Base-by-base conservation (phyloP, 495 filamentous ascomycete species). In the Penicillium pancosmium region DNA sequence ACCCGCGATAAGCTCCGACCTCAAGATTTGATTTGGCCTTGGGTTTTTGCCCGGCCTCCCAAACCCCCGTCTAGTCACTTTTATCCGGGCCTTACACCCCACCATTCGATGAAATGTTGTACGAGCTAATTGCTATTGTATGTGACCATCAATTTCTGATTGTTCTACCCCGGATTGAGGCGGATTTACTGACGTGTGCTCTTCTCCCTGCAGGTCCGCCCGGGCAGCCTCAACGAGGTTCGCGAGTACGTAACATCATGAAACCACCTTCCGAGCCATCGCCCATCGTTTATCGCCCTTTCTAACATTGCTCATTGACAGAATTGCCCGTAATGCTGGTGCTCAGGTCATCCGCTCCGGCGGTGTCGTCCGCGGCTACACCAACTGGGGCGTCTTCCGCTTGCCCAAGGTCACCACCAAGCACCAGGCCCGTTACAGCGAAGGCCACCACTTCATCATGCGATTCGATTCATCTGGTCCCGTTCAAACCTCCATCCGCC, bases 391-490 rank as follows among this genome's bases (percentile, higher is more conserved):
- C 66, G 79, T 86, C 59, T 96, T 93, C 78, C 75, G 86, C 11
- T 86, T 98, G 15, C 94, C 94, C 33, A 86, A 84, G 61, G 78
- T 86, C 60, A 83, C 84, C 54, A 86, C 81, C 61, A 86, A 86
- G 69, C 88, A 93, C 75, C 91, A 96, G 76, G 83, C 86, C 56
- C 82, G 82, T 55, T 88, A 98, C 80, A 84, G 83, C 54, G 80
- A 82, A 36, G 94, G 95, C 34, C 92, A 97, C 75, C 96, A 98
- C 80, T 98, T 98, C 79, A 86, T 96, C 68, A 91, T 98, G 91
- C 91, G 94, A 59, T 98, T 95, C 78, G 94, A 98, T 72, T 68
- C 87, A 34, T 85, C 84, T 44, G 82, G 84, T 21, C 59, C 74
- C 41, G 88, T 88, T 13, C 93, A 98, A 77, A 73, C 86, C 44